phyloP scores from a whole-genome alignment of 164 flowering plant species.

The Berberis vulgaris region DNA sequence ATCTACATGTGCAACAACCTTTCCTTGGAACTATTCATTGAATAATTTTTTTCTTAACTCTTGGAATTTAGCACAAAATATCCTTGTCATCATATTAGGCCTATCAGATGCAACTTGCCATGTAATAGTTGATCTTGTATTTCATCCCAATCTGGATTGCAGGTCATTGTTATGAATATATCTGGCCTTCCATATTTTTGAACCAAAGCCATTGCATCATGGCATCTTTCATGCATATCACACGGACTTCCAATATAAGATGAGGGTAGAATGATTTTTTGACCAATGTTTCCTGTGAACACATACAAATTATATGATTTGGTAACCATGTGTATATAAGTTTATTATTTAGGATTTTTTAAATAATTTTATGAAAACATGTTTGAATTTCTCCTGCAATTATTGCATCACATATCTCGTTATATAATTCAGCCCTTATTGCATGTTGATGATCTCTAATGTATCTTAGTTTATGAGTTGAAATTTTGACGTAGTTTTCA shows the following conservation, averaged over 20 bases:
- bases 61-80: slow-evolving; percentile 13
- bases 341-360: neutral
- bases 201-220: slow-evolving; percentile 18
- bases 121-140: slow-evolving; percentile 1
- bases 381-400: neutral
- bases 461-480: neutral
- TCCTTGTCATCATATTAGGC: slow-evolving; percentile 12
- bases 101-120: slow-evolving; percentile 10
- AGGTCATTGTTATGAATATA: slow-evolving; percentile 18
- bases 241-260: slow-evolving; percentile 13
- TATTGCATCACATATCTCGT: neutral
- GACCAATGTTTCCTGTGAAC: too few species aligned
- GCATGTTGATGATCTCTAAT: neutral
- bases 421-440: neutral
- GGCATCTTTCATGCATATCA: slow-evolving; percentile 8
- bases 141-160: slow-evolving; percentile 12
- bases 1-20: slow-evolving; percentile 10
- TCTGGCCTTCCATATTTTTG: slow-evolving; percentile 12
- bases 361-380: neutral
- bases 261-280: neutral
- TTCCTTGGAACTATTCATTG: slow-evolving; percentile 2
- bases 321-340: too few species aligned
- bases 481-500: neutral
- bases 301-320: too few species aligned
- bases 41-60: slow-evolving; percentile 7